These are phyloP conservation scores for Oligophagozyma castellii DNA, from an alignment of 1,139 yeast genomes.

Conservation along the genomic window DNA sequence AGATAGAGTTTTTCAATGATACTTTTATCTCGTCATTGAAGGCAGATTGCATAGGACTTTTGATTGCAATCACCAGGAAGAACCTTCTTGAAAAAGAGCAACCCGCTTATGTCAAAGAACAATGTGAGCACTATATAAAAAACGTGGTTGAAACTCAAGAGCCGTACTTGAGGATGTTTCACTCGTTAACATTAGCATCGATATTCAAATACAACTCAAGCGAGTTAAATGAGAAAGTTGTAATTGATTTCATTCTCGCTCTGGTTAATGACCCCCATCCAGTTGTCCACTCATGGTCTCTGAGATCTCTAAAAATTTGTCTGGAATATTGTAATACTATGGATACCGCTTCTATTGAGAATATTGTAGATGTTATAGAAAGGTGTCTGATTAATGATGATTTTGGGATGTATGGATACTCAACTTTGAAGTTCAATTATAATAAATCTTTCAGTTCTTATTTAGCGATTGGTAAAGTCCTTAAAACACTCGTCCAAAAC, in stretches of 20 bases:
- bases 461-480: conserved; percentile 29
- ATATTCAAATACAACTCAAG: conserved; percentile 40
- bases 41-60: conserved; percentile 55
- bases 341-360: conserved; percentile 27
- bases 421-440: conserved; percentile 34
- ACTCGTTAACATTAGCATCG: conserved; percentile 45
- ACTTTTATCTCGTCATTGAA: conserved; percentile 35
- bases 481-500: conserved; percentile 31
- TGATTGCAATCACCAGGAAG: conserved; percentile 28
- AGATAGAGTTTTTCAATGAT: conserved; percentile 28
- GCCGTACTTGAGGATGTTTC: conserved; percentile 56
- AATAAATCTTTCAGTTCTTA: conserved; percentile 32
- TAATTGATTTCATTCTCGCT: conserved; percentile 46
- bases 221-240: conserved; percentile 29
- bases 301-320: conserved; percentile 43
- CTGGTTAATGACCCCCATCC: conserved; percentile 76
- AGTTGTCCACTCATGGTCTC: conserved; percentile 57
- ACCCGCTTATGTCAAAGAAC: conserved; percentile 27
- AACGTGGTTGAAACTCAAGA: conserved; percentile 45
- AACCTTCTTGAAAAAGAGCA: conserved; percentile 10
- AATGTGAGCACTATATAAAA: conserved; percentile 42
- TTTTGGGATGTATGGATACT: conserved; percentile 37
- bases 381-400: conserved; percentile 36
- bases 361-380: conserved; percentile 35
- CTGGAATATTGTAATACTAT: conserved; percentile 46